phyloP scores from a whole-genome alignment of 2,329 filamentous ascomycete genomes.

The Sclerotinia trifoliorum region DNA sequence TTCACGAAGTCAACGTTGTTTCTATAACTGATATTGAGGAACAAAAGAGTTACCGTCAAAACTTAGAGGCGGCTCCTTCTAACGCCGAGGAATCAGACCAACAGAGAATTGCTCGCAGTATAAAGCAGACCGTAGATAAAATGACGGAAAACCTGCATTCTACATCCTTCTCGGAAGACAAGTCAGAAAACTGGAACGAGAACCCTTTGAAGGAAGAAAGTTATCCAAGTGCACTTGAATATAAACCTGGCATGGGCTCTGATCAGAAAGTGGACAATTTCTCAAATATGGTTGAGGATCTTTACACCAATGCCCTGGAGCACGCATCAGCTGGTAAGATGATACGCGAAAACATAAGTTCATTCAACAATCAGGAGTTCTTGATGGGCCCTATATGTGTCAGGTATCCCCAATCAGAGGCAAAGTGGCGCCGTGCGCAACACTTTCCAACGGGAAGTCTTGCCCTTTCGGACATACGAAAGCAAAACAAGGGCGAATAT shows the following conservation, averaged over 20 bases:
- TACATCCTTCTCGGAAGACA: constrained; percentile 14
- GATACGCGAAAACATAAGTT: constrained; percentile 17
- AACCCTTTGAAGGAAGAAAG: background rate
- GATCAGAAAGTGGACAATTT: background rate
- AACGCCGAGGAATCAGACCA: background rate
- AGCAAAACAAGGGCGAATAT: constrained; percentile 28
- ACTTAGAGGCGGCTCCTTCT: background rate
- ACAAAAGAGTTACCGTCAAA: constrained; percentile 21
- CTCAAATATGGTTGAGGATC: background rate
- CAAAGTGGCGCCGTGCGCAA: constrained; percentile 18
- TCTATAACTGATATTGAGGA: constrained; percentile 20
- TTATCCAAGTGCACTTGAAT: background rate
- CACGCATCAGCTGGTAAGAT: background rate
- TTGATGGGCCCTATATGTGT: constrained; percentile 22
- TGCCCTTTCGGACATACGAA: constrained; percentile 27
- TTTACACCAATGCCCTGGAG: background rate
- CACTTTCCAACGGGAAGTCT: constrained; percentile 25
- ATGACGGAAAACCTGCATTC: constrained; percentile 32
- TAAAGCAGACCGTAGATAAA: constrained; percentile 29
- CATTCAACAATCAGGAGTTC: background rate
- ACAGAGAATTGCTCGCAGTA: constrained; percentile 24
- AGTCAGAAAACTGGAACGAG: constrained; percentile 3
- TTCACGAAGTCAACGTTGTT: background rate
- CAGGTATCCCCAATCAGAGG: constrained; percentile 27
- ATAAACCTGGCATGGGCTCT: background rate